Evolutionary conservation across 768 basidiomycete genomes (phyloP), one percentile per base, ranked within the genome.

Genomic region (Termitomyces sp.): DNA sequence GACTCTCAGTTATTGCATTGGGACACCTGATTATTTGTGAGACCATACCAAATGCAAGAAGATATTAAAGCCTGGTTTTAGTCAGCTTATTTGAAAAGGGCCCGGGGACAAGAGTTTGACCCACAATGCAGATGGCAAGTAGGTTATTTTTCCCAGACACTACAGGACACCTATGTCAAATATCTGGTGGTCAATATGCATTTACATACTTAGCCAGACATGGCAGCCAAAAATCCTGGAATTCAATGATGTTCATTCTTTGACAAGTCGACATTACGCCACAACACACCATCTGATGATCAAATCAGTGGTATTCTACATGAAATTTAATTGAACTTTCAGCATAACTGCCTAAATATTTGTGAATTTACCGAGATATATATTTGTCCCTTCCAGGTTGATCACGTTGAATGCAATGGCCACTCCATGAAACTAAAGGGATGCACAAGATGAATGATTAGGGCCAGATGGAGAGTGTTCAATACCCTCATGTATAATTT

Each of bases 381-480:
- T 29, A 29, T 29, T 29, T 4, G 29, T 29, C 4, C 29, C 29
- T 29, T 29, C 29, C 4, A 29, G 29, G 7, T 29, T 7, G 29
- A 29, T 29, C 29, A 29, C 29, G n/a, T n/a, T n/a, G n/a, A n/a
- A n/a, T n/a, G n/a, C n/a, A n/a, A n/a, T n/a, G n/a, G n/a, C n/a
- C n/a, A n/a, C n/a, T n/a, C n/a, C n/a, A n/a, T n/a, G n/a, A n/a
- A n/a, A n/a, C n/a, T n/a, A n/a, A n/a, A n/a, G n/a, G n/a, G n/a
- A n/a, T n/a, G n/a, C n/a, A n/a, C n/a, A n/a, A n/a, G n/a, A 32
- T 58, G 57, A 8, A 11, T 21, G 5, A 58, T 6, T 12, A 58
- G 27, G 2, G 57, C 57, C 35, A 45, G n/a, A 21, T 57, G 56
- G 2, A 51, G 14, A 7, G 56, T 57, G 23, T 57, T 49, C 23